Conservation (phyloP, 2,329 filamentous ascomycete species). For the Cytospora schulzeri region DNA sequence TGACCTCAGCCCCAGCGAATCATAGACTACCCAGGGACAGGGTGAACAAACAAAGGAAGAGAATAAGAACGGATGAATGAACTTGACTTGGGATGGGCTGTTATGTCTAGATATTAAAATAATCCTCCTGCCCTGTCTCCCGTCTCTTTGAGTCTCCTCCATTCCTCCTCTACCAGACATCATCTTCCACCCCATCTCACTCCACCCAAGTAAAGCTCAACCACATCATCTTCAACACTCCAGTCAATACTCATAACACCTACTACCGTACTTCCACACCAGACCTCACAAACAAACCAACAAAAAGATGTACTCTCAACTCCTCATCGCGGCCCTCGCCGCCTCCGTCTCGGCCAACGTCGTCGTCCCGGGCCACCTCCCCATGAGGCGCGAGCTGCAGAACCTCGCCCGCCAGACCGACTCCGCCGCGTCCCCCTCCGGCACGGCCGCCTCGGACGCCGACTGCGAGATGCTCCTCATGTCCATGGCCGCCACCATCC, state of each 20-base stretch:
- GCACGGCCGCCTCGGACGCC: constrained; percentile 10
- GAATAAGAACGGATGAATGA: background rate
- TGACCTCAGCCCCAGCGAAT: background rate
- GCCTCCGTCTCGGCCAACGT: constrained; percentile 31
- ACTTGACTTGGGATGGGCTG: background rate
- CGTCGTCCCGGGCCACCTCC: constrained; percentile 25
- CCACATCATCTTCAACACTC: background rate
- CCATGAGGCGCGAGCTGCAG: constrained; percentile 29
- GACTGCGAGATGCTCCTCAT: constrained; percentile 30
- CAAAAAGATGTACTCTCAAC: constrained; percentile 34
- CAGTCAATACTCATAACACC: background rate
- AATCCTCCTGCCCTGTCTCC: background rate
- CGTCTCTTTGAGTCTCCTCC: background rate
- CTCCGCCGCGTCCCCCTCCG: background rate
- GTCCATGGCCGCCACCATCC: constrained; percentile 30
- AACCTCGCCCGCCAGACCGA: constrained; percentile 32
- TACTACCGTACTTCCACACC: too few relatives aligned
- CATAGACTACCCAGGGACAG: background rate
- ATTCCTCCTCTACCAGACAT: background rate
- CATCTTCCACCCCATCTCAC: background rate
- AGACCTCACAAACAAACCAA: too few relatives aligned
- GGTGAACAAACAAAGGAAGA: background rate
- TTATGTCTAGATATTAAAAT: background rate
- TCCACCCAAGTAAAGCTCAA: background rate
- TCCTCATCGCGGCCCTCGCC: constrained; percentile 32